Evolutionary conservation across 495 filamentous ascomycete species (phyloP).

Genomic region (Aspergillus conjunctus): DNA sequence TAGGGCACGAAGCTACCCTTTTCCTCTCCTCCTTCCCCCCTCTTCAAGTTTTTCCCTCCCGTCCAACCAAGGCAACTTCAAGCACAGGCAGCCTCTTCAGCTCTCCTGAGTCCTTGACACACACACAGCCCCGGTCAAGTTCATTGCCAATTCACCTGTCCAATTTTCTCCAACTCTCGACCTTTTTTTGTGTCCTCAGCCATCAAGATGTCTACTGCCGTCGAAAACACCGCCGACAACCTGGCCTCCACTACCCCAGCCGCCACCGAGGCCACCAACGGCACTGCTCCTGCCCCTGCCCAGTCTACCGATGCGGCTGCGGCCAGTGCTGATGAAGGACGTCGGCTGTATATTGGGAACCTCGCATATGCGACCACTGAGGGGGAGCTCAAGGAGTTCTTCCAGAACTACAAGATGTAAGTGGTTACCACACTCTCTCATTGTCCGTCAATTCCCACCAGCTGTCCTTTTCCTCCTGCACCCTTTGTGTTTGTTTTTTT

Average conservation of each 20-base stretch:
- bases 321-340: constrained; percentile 95
- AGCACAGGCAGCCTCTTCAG: constrained; percentile 44
- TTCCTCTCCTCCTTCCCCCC: constrained; percentile 34
- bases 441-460: neutral
- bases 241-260: constrained; percentile 36
- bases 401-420: constrained; percentile 97
- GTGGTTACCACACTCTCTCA: constrained; percentile 39
- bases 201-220: constrained; percentile 60
- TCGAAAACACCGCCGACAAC: constrained; percentile 55
- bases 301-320: constrained; percentile 82
- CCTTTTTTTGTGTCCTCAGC: constrained; percentile 46
- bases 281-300: constrained; percentile 71
- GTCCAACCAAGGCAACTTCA: constrained; percentile 24
- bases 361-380: constrained; percentile 99
- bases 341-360: constrained; percentile 99
- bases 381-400: constrained; percentile 99
- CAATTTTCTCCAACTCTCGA: constrained; percentile 21
- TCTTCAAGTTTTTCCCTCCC: constrained; percentile 54
- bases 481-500: constrained; percentile 4
- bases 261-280: constrained; percentile 72
- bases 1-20: constrained; percentile 94
- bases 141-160: constrained; percentile 21
- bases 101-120: constrained; percentile 47
- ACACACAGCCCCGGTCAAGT: constrained; percentile 35
- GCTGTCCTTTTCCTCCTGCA: constrained; percentile 1